Evolutionary conservation across 352 stramenopile species (phyloP).

Genomic region (Globisporangium middletonii): DNA sequence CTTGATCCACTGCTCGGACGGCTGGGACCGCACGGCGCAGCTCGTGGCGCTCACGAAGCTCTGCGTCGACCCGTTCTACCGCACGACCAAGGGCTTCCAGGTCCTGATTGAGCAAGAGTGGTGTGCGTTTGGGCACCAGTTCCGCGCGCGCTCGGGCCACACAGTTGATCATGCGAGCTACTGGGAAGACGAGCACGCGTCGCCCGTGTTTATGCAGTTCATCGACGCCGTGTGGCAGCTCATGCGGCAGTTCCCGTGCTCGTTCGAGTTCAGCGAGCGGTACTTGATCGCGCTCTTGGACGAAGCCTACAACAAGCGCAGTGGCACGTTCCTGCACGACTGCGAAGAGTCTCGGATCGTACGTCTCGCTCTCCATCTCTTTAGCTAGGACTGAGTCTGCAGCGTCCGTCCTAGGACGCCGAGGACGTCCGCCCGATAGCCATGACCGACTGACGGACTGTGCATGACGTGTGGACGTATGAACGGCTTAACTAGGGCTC

Average conservation of each 20-base stretch:
- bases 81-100: constrained; percentile 95
- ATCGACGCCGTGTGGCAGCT: constrained; percentile 98
- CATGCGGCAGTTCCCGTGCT: constrained; percentile 93
- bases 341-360: constrained; percentile 88
- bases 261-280: constrained; percentile 97
- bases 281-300: constrained; percentile 93
- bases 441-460: neutral
- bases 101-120: constrained; percentile 99
- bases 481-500: constrained; percentile 30
- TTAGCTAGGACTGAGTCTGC: neutral
- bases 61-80: constrained; percentile 96
- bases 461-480: neutral
- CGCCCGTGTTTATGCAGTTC: constrained; percentile 99
- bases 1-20: constrained; percentile 98
- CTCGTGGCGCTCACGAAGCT: constrained; percentile 94
- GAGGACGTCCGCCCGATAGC: no score
- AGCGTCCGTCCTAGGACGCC: neutral
- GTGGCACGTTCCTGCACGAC: constrained; percentile 97
- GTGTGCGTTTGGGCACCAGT: constrained; percentile 98
- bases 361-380: constrained; percentile 6
- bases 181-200: constrained; percentile 94
- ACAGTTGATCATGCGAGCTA: constrained; percentile 60
- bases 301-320: constrained; percentile 95
- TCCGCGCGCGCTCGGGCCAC: constrained; percentile 87
- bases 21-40: constrained; percentile 98